phyloP scores from a whole-genome alignment of 306 rosid genomes.

The Abrus pulchellus region DNA sequence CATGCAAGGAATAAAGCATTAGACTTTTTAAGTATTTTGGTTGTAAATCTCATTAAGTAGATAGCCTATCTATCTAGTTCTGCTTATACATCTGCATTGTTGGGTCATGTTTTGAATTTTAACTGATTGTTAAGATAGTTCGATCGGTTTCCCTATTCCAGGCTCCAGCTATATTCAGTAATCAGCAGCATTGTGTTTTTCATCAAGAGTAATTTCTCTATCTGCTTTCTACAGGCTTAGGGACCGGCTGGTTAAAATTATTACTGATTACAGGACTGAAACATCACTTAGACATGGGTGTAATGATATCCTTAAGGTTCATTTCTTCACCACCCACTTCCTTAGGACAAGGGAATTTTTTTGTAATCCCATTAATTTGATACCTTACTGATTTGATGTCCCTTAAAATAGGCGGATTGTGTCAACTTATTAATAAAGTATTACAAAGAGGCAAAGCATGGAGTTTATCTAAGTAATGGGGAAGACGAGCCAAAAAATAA shows the following conservation, averaged over 20 bases:
- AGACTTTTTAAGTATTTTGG: not conserved
- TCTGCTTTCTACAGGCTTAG: constrained; percentile 71
- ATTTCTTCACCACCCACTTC: constrained; percentile 3
- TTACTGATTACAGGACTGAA: constrained; percentile 98
- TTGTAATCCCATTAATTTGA: constrained; percentile 24
- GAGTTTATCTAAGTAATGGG: constrained; percentile 78
- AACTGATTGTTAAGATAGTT: not conserved
- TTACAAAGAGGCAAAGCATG: constrained; percentile 93
- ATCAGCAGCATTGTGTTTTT: constrained; percentile 22
- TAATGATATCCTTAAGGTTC: constrained; percentile 94
- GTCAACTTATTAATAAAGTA: constrained; percentile 87
- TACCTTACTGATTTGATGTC: constrained; percentile 46
- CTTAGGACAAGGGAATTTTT: not conserved
- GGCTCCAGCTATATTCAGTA: constrained; percentile 16
- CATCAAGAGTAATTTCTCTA: constrained; percentile 20
- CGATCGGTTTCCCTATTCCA: constrained; percentile 37
- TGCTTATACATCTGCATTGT: constrained; percentile 12
- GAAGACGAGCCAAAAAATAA: constrained; percentile 73
- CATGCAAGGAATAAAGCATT: not conserved
- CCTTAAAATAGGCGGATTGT: constrained; percentile 78
- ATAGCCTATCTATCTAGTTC: not conserved
- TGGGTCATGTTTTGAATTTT: not conserved
- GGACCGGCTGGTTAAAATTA: constrained; percentile 92
- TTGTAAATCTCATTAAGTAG: constrained; percentile 13
- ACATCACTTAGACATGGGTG: constrained; percentile 97